phyloP scores from a whole-genome alignment of 2,329 filamentous ascomycete genomes.

The Colletotrichum sp. region DNA sequence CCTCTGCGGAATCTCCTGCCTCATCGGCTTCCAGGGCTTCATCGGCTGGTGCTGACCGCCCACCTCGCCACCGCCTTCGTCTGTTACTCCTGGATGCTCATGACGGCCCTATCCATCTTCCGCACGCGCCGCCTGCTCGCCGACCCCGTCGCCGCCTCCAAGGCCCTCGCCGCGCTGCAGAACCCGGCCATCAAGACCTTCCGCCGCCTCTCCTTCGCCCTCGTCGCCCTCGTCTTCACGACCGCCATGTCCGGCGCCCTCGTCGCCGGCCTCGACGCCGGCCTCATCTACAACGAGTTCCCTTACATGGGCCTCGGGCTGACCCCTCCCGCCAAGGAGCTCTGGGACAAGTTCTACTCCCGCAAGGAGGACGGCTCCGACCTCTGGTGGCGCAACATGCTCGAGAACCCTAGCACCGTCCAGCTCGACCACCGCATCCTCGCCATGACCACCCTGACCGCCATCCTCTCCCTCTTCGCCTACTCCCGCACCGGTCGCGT shows the following conservation, averaged over 20 bases:
- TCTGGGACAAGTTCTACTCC: constrained; percentile 86
- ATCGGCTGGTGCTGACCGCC: constrained; percentile 95
- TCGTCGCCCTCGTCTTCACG: constrained; percentile 79
- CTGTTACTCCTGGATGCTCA: constrained; percentile 94
- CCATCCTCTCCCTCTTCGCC: constrained; percentile 79
- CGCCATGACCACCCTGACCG: constrained; percentile 85
- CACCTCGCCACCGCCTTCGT: constrained; percentile 91
- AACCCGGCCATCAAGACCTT: constrained; percentile 74
- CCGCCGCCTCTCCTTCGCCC: constrained; percentile 71
- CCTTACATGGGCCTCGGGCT: constrained; percentile 90
- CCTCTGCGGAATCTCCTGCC: constrained; percentile 79
- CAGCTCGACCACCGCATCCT: constrained; percentile 95
- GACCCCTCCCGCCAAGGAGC: constrained; percentile 79
- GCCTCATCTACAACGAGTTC: constrained; percentile 98
- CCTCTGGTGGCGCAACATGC: constrained; percentile 95
- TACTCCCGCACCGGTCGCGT: constrained; percentile 74
- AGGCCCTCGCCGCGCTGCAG: constrained; percentile 65
- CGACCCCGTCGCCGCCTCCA: constrained; percentile 66
- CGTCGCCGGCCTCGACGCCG: constrained; percentile 93
- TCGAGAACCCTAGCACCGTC: constrained; percentile 95
- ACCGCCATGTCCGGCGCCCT: constrained; percentile 94
- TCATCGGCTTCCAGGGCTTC: constrained; percentile 94
- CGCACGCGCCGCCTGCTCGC: constrained; percentile 75
- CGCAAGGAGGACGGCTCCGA: constrained; percentile 80
- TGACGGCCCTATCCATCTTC: constrained; percentile 84